Conservation (phyloP, 345 rosid species). For the Acer yangbiense region DNA sequence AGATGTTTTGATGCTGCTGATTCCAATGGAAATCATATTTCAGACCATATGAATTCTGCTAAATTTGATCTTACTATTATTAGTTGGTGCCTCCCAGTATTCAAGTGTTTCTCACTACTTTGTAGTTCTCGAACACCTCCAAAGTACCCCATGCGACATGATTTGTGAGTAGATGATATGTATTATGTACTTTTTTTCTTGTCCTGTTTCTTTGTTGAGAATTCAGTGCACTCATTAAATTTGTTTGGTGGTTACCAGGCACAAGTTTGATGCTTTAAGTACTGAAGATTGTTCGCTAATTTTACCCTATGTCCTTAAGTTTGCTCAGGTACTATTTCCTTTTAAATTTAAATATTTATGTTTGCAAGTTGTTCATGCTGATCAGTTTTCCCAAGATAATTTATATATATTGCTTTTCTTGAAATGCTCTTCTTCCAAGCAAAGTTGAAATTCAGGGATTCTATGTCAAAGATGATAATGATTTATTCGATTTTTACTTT, state of each 20-base stretch:
- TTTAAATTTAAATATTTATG: neutral
- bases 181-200: slow-evolving; percentile 22
- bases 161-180: slow-evolving; percentile 58
- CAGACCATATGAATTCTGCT: slow-evolving; percentile 46
- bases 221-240: neutral
- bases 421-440: neutral
- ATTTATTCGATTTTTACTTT: neutral
- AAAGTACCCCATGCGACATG: slow-evolving; percentile 39
- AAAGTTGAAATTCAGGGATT: neutral
- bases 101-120: slow-evolving; percentile 67
- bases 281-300: slow-evolving; percentile 63
- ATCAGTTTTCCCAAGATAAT: neutral
- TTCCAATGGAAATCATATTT: slow-evolving; percentile 48
- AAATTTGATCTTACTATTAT: slow-evolving; percentile 41
- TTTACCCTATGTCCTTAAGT: slow-evolving; percentile 59
- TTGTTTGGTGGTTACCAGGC: slow-evolving; percentile 33
- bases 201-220: slow-evolving; percentile 11
- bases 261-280: slow-evolving; percentile 53
- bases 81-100: slow-evolving; percentile 80
- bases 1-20: slow-evolving; percentile 61
- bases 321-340: slow-evolving; percentile 66
- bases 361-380: neutral
- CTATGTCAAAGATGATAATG: slow-evolving; percentile 3
- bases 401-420: neutral
- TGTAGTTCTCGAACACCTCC: slow-evolving; percentile 49